These are phyloP conservation scores for Tolypocladium inflatum DNA, from an alignment of 2,329 filamentous ascomycete species.

Conservation along the genomic window DNA sequence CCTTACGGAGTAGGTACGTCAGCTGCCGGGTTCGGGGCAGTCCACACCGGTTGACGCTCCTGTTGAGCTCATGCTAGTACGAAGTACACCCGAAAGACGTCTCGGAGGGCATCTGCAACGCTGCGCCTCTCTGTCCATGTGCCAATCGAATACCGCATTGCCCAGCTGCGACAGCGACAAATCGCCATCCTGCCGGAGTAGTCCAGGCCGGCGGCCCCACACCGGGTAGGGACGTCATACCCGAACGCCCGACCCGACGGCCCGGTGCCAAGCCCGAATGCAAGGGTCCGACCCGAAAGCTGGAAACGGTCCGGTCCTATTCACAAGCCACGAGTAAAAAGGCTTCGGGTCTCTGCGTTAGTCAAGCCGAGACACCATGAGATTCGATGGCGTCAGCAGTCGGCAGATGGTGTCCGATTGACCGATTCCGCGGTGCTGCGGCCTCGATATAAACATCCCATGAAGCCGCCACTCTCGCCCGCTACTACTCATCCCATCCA, in stretches of 20 bases:
- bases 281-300: neutral
- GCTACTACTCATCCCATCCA: neutral
- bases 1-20: too few species aligned
- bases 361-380: neutral
- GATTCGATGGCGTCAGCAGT: neutral
- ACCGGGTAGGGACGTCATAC: neutral
- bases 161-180: neutral
- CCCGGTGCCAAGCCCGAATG: neutral
- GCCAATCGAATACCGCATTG: neutral
- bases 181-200: neutral
- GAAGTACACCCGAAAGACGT: neutral
- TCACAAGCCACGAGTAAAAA: too few species aligned
- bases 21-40: neutral
- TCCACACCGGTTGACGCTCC: too few species aligned
- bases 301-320: neutral
- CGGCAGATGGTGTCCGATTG: neutral
- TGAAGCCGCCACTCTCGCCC: neutral
- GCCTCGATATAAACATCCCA: too few species aligned
- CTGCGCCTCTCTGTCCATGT: neutral
- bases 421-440: too few species aligned
- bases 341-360: too few species aligned
- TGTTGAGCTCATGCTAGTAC: too few species aligned
- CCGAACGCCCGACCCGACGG: slow-evolving; percentile 6
- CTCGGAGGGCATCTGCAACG: neutral
- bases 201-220: slow-evolving; percentile 6